Base-by-base conservation (phyloP, 495 filamentous ascomycete genomes). In the Paragyromitra xinjiangensis region DNA sequence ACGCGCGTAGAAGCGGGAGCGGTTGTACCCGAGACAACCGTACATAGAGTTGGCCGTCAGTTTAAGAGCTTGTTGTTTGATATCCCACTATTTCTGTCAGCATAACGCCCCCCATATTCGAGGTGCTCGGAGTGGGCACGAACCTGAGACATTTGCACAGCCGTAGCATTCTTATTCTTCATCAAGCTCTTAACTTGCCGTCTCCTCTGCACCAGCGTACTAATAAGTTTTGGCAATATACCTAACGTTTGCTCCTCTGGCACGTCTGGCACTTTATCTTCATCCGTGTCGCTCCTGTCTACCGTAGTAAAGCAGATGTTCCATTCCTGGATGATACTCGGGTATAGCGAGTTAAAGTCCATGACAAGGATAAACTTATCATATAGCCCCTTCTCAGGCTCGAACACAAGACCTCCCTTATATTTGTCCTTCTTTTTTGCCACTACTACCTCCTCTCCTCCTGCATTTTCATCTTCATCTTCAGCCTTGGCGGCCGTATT, bases 251-350 rank as follows among this genome's bases (percentile, higher is more conserved):
- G 88, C 3, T 91, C 88, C 53, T 88, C 87, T 7, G 93, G 93
- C 12, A 94, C 89, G 40, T 92, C 89, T 1, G 91, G 91, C 6
- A 93, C 90, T 68, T 88, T 90, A 59, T 98, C 93, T 55, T 95
- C 93, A 77, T 94, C 92, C 56, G 87, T 87, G 80, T 87, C 89
- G 34, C 85, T 85, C 68, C 92, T 87, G 75, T 98, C 93, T 4
- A 98, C 94, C 0, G 95, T 99, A 3, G 95, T 99, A 84, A 99
- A 99, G 86, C 95, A 99, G 81, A 99, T 99, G 83, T 99, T 99
- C 85, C 89, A 98, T 86, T 99, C 96, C 83, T 98, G 96, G 78
- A 99, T 99, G 79, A 99, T 98, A 84, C 94, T 97, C 14, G 95
- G 95, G 81, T 99, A 99, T 79, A 99, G 86, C 84, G 94, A 97